Evolutionary conservation across 306 rosid species (phyloP).

Genomic region (Castanopsis chinensis): DNA sequence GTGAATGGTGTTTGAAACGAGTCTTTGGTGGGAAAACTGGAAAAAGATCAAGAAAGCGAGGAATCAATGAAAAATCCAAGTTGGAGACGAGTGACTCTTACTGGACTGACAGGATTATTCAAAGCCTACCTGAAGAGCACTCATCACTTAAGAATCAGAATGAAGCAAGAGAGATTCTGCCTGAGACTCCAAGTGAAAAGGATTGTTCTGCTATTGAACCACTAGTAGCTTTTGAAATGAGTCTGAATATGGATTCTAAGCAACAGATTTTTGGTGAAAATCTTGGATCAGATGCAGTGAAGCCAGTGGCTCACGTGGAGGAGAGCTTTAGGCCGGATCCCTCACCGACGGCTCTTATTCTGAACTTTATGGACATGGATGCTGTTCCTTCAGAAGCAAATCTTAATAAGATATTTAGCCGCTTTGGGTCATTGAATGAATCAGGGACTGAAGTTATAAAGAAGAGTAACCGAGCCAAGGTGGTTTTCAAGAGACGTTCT

Average conservation of each 20-base stretch:
- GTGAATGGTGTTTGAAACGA: conserved; percentile 30
- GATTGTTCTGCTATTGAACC: conserved; percentile 9
- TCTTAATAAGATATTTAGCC: conserved; percentile 61
- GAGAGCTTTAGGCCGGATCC: conserved; percentile 29
- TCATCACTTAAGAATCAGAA: conserved; percentile 27
- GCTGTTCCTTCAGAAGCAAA: conserved; percentile 56
- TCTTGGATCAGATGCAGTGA: conserved; percentile 28
- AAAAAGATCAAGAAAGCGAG: conserved; percentile 28
- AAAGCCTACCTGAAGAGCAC: conserved; percentile 46
- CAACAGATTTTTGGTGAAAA: conserved; percentile 12
- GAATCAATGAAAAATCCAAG: conserved; percentile 21
- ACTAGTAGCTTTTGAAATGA: conserved; percentile 16
- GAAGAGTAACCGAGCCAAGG: conserved; percentile 63
- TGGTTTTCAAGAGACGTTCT: conserved; percentile 52
- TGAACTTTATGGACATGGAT: conserved; percentile 56
- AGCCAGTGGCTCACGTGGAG: conserved; percentile 17
- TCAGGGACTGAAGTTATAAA: conserved; percentile 62
- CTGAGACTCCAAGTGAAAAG: conserved; percentile 19
- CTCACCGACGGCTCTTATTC: conserved; percentile 61
- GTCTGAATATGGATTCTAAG: conserved; percentile 9
- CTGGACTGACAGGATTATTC: conserved; percentile 63
- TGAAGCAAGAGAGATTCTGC: conserved; percentile 20
- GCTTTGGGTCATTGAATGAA: conserved; percentile 55
- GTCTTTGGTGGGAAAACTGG: conserved; percentile 29
- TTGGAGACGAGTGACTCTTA: conserved; percentile 52